Base-by-base conservation (phyloP, 2,329 filamentous ascomycete species). In the Colletotrichum coccodes region DNA sequence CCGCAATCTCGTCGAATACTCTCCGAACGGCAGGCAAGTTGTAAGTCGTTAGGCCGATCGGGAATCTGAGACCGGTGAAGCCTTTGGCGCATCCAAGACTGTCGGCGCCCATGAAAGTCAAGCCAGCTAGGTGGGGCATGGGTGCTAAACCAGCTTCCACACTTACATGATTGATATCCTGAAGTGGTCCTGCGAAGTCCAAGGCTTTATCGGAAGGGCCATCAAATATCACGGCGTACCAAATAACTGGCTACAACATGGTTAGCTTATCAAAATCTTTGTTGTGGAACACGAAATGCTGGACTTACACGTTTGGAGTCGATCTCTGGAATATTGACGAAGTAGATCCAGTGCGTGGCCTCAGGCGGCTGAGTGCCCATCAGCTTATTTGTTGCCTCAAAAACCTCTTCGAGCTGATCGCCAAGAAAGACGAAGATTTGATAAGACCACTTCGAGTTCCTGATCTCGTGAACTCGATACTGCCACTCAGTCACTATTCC, bases 401-500 rank as follows among this genome's bases (percentile, higher is more conserved):
- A 74, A 44, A 82, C 71, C 21, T 76, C 49, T 32, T 77, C 75
- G 8, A 82, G 54, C 53, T 76, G 71, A 50, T 70, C 70, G 21
- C 71, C 62, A n/a, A 71, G 60, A 57, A 76, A 77, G 50, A 72
- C 70, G 6, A 77, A 9, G 60, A 75, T 62, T n/a, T 61, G 23
- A 5, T 49, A 66, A n/a, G 49, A 32, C 73, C 70, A 75, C 72
- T 76, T 21, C 71, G 73, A 9, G 44, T 72, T 58, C 71, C 72
- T 57, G 32, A 75, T 28, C n/a, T 60, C 68, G 36, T 64, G 77
- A 28, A 75, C 74, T 71, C 80, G 79, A 18, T 72, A 47, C 68
- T 75, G 79, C 30, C 83, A 74, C 68, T 79, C 81, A 72, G 85
- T 74, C 36, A 87, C 80, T 57, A 87, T 81, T 47, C 85, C 84